Percentiles rank a stretch among this genome's conserved stretches.
Evolutionary conservation across 805 yeast genomes (phyloP).

Genomic region (Schizosaccharomyces osmophilus): DNA sequence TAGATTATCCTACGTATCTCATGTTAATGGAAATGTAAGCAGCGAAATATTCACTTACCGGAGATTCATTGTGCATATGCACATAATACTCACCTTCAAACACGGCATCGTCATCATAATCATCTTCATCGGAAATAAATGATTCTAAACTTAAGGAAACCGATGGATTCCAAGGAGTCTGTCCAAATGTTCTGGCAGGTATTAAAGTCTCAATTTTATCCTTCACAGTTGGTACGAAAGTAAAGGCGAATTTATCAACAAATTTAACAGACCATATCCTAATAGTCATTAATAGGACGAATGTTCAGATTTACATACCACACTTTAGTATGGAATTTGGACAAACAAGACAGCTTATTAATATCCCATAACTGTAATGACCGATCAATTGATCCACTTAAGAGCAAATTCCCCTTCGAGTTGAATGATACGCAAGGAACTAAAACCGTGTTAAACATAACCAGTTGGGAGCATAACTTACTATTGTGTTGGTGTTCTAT

Average conservation of each 20-base stretch:
- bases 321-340: not conserved
- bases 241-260: not conserved
- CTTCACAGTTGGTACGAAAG: not conserved
- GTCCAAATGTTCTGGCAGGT: not conserved
- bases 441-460: not conserved
- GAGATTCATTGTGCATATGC: not conserved
- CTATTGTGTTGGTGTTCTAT: not conserved
- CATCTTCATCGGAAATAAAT: not conserved
- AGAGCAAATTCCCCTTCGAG: conserved; percentile 36
- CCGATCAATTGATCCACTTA: conserved; percentile 78
- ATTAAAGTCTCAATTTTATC: not conserved
- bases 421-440: not conserved
- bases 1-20: not conserved
- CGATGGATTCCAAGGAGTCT: not conserved
- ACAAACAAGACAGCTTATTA: conserved; percentile 23
- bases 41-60: not conserved
- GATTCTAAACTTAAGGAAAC: not conserved
- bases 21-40: too few species aligned
- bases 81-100: not conserved
- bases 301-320: not conserved
- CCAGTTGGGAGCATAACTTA: not conserved
- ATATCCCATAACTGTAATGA: conserved; percentile 81
- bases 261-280: not conserved
- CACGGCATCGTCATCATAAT: not conserved
- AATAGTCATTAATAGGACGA: not conserved